Conservation (phyloP, 2,329 filamentous ascomycete species). For the Decorospora gaudefroyi region DNA sequence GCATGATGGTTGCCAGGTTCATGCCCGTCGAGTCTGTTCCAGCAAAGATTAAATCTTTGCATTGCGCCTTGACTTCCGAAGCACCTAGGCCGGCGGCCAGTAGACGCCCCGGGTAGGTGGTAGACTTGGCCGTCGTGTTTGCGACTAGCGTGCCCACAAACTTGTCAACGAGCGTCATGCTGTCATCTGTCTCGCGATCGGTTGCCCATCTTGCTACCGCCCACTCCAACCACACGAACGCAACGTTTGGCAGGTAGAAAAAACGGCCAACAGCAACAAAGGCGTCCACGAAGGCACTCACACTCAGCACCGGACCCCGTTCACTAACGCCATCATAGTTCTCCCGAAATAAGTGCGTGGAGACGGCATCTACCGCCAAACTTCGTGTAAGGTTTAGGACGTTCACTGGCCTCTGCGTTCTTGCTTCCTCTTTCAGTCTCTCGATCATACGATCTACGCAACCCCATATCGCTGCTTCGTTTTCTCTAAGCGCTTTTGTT, state of each 20-base stretch:
- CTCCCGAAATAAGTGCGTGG: conserved; percentile 58
- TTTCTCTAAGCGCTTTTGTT: conserved; percentile 51
- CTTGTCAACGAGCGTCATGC: conserved; percentile 50
- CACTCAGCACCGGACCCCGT: conserved; percentile 40
- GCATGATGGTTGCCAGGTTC: conserved; percentile 35
- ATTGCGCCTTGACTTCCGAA: conserved; percentile 55
- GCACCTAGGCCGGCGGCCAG: conserved; percentile 51
- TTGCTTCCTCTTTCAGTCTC: conserved; percentile 45
- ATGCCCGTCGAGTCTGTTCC: conserved; percentile 39
- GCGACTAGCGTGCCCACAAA: conserved; percentile 52
- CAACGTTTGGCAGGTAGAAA: conserved; percentile 56
- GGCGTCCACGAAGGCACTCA: conserved; percentile 58
- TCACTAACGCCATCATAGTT: conserved; percentile 57
- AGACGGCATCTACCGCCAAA: conserved; percentile 60
- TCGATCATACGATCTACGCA: conserved; percentile 52
- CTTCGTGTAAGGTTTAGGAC: conserved; percentile 56
- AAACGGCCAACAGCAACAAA: conserved; percentile 61
- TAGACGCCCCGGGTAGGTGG: conserved; percentile 56
- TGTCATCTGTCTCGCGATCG: conserved; percentile 41
- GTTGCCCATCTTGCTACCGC: conserved; percentile 42
- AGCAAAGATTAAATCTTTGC: conserved; percentile 55
- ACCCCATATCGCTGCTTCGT: conserved; percentile 48
- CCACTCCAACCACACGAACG: conserved; percentile 51
- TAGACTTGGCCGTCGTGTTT: conserved; percentile 37
- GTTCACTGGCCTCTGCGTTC: conserved; percentile 48